Evolutionary conservation across 2,329 filamentous ascomycete species (phyloP), one percentile per base, ranked within the genome.

Genomic region (Massarina eburnea): DNA sequence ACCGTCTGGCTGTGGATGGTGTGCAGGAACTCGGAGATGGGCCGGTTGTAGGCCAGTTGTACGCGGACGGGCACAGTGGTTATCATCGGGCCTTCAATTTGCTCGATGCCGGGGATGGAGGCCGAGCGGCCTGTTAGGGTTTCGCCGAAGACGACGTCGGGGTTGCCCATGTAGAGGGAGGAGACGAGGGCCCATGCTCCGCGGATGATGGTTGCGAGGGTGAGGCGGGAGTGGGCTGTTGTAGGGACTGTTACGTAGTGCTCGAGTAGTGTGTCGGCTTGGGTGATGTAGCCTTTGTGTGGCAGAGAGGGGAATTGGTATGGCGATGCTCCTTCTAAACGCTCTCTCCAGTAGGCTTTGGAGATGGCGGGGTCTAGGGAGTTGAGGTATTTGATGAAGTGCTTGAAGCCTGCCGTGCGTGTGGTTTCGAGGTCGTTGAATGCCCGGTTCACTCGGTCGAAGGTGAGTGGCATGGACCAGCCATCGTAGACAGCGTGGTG

Each of bases 31-130:
- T 81, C 73, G 0, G 63, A 57, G 2, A 82, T 71, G 0, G 71
- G 71, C 0, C 62, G 58, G 4, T 74, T 67, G 3, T 68, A 59
- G 39, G 76, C 68, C 2, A 82, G 61, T 1, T 68, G 67, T 1
- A 83, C 68, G 14, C 80, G 76, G 6, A 84, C 69, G 0, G 81
- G 81, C 2, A 84, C 74, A 0, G 81, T 84, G 2, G 80, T 78
- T 51, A 84, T 81, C 74, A 82, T 81, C 1, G 81, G 81, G 0
- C 80, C 82, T 48, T 81, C 77, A 38, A 84, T 82, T 48, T 79
- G 68, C 47, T 78, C 76, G 21, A 78, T 72, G 2, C 71, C 74
- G 3, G 67, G 55, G 0, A 79, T 61, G 1, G 73, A 49, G 43
- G 74, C 71, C 14, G 76, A 73, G 19, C 81, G 77, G 2, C 82